Percentiles rank a stretch among this genome's conserved stretches.
These are phyloP conservation scores for Scheffersomyces quercinus DNA, from an alignment of 1,139 yeast species.

Conservation along the genomic window DNA sequence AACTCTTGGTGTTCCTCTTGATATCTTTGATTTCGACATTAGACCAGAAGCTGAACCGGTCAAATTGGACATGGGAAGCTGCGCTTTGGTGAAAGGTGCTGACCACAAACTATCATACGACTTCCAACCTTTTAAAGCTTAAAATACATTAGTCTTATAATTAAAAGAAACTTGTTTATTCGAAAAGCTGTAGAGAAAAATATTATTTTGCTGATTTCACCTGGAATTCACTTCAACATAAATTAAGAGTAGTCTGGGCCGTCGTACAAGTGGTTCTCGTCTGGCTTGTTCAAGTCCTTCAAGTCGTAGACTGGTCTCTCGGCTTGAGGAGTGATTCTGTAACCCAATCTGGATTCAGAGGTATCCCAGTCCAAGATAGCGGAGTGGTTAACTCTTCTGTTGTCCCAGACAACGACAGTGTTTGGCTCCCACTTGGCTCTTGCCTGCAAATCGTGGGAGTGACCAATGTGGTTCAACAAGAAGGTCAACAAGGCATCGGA, in stretches of 20 bases:
- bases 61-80: conserved; percentile 30
- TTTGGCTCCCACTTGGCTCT: conserved; percentile 44
- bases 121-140: conserved; percentile 5
- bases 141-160: not conserved
- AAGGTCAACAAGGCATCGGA: conserved; percentile 56
- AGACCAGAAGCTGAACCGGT: conserved; percentile 34
- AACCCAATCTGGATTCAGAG: conserved; percentile 60
- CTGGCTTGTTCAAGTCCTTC: conserved; percentile 14
- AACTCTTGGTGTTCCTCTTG: conserved; percentile 51
- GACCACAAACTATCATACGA: conserved; percentile 10
- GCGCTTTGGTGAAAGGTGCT: conserved; percentile 34
- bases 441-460: conserved; percentile 39
- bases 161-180: not conserved
- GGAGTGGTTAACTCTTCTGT: conserved; percentile 62
- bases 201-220: not conserved
- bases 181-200: not conserved
- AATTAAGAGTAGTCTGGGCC: conserved; percentile 2
- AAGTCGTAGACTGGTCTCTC: conserved; percentile 37
- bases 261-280: conserved; percentile 8
- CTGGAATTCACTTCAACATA: not conserved
- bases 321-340: conserved; percentile 67
- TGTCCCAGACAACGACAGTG: conserved; percentile 74
- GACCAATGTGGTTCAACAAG: conserved; percentile 51
- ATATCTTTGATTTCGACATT: conserved; percentile 51
- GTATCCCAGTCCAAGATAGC: conserved; percentile 65